Conservation (phyloP, 345 rosid species). For the Mercurialis annua region DNA sequence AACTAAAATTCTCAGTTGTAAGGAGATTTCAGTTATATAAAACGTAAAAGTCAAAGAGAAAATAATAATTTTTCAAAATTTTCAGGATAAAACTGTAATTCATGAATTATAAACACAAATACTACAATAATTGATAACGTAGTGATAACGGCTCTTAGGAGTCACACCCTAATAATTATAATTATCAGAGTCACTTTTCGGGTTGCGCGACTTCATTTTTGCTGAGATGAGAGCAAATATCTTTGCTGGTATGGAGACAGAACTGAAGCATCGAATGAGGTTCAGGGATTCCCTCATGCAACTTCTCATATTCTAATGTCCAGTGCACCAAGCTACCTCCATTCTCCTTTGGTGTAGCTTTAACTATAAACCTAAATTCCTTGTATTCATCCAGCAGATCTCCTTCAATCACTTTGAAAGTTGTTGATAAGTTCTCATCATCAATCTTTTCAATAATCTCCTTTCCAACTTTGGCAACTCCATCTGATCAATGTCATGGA, state of each 20-base stretch:
- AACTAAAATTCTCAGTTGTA: too few relatives aligned
- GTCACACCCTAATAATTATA: too few relatives aligned
- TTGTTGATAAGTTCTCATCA: slow-evolving; percentile 27
- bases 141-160: too few relatives aligned
- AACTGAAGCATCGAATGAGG: slow-evolving; percentile 16
- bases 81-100: too few relatives aligned
- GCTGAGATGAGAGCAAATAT: slow-evolving; percentile 22
- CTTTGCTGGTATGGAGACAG: slow-evolving; percentile 13
- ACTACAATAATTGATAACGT: too few relatives aligned
- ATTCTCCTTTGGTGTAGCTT: slow-evolving; percentile 28
- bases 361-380: slow-evolving; percentile 1
- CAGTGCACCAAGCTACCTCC: slow-evolving; percentile 7
- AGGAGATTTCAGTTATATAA: too few relatives aligned
- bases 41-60: too few relatives aligned
- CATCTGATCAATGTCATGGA: slow-evolving; percentile 3
- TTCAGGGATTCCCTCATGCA: background rate
- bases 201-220: too few relatives aligned
- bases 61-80: too few relatives aligned
- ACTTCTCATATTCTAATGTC: slow-evolving; percentile 5
- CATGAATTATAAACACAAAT: too few relatives aligned
- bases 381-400: slow-evolving; percentile 37
- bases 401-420: slow-evolving; percentile 37
- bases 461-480: slow-evolving; percentile 20
- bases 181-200: too few relatives aligned
- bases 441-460: slow-evolving; percentile 38